Percentiles rank a stretch among this genome's conserved stretches.
Conservation (phyloP, 2,329 filamentous ascomycete species). For the Phialocephala sp. region DNA sequence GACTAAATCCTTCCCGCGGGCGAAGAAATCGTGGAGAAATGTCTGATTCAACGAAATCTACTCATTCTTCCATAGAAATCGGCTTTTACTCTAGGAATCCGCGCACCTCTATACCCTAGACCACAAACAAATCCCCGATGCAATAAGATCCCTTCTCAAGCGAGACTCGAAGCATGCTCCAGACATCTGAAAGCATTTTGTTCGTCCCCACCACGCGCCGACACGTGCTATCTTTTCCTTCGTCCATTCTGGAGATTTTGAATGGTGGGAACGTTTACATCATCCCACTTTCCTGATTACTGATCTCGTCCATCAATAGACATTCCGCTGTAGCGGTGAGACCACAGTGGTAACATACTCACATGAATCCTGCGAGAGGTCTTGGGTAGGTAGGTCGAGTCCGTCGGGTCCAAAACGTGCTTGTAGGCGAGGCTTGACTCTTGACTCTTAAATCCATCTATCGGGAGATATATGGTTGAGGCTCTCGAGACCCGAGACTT, state of each 20-base stretch:
- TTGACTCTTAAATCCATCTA: no score
- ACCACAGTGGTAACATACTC: no score
- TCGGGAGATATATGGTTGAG: no score
- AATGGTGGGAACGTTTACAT: neutral
- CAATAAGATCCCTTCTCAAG: neutral
- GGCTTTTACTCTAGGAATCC: neutral
- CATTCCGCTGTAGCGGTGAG: no score
- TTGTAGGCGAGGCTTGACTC: no score
- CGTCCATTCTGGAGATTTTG: neutral
- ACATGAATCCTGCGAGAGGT: no score
- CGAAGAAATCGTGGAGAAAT: no score
- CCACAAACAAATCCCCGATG: neutral
- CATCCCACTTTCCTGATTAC: neutral
- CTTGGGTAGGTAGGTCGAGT: no score
- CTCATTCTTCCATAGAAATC: neutral
- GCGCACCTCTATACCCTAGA: neutral
- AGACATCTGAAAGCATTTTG: neutral
- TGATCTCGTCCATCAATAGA: no score
- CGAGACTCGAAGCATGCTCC: neutral
- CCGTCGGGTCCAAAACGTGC: no score
- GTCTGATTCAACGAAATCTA: neutral
- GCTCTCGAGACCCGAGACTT: no score
- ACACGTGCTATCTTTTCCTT: neutral
- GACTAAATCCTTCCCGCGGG: neutral
- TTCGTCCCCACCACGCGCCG: neutral